Percentiles rank a stretch among this genome's conserved stretches.
Evolutionary conservation across 2,329 filamentous ascomycete species (phyloP).

Genomic region (Pseudogymnoascus sp.): DNA sequence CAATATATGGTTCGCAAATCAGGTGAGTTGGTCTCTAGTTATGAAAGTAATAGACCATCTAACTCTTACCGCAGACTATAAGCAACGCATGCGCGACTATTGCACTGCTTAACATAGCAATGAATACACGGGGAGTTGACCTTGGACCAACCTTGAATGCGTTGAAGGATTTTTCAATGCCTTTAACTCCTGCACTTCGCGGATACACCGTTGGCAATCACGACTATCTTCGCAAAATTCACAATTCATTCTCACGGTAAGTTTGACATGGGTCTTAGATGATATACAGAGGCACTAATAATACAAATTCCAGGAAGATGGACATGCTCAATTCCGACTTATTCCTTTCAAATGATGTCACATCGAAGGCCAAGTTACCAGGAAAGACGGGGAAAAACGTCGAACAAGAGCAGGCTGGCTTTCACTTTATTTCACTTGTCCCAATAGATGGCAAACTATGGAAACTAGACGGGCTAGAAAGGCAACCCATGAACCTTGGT

Average conservation of each 20-base stretch:
- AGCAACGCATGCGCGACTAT: conserved; percentile 87
- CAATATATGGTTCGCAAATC: conserved; percentile 88
- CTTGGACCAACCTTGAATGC: conserved; percentile 61
- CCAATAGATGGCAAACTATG: conserved; percentile 67
- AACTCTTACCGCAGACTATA: conserved; percentile 48
- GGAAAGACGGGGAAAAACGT: conserved; percentile 73
- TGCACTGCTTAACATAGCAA: conserved; percentile 84
- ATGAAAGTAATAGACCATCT: not conserved
- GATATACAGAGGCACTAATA: conserved; percentile 9
- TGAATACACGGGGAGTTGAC: conserved; percentile 62
- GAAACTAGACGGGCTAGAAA: conserved; percentile 81
- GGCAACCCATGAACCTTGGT: conserved; percentile 59
- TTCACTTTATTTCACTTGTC: conserved; percentile 87
- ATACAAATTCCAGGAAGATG: conserved; percentile 45
- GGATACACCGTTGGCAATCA: conserved; percentile 70
- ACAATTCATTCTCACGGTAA: conserved; percentile 78
- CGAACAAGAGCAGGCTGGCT: conserved; percentile 52
- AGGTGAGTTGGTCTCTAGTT: conserved; percentile 41
- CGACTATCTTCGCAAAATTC: conserved; percentile 67
- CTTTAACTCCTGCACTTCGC: conserved; percentile 62
- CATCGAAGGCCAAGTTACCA: conserved; percentile 38
- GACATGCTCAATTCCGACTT: conserved; percentile 70
- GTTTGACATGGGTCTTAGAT: conserved; percentile 15
- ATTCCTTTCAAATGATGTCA: conserved; percentile 49
- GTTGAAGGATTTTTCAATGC: conserved; percentile 66